Percentiles rank a stretch among this genome's conserved stretches.
phyloP scores from a whole-genome alignment of 2,329 filamentous ascomycete species.

The Scytalidium sp. region DNA sequence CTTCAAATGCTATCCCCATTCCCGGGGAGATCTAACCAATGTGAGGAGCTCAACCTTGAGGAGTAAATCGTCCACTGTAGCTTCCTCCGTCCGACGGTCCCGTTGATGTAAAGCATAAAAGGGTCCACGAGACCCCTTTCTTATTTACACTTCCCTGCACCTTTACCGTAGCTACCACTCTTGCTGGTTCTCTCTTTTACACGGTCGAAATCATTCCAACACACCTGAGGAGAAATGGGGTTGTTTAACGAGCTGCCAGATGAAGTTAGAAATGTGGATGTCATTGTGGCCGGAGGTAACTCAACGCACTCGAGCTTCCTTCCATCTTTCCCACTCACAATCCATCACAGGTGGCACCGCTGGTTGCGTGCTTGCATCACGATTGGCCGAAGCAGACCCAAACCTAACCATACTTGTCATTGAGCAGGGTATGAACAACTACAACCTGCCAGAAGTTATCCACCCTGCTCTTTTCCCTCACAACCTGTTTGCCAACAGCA shows the following conservation, averaged over 20 bases:
- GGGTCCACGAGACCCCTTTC: too few species aligned
- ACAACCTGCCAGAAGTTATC: constrained; percentile 38
- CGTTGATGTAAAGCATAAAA: too few species aligned
- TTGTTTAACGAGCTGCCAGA: constrained; percentile 2
- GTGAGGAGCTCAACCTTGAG: too few species aligned
- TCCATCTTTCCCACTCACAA: neutral
- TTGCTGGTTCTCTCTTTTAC: too few species aligned
- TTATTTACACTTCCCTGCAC: too few species aligned
- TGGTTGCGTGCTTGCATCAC: constrained; percentile 37
- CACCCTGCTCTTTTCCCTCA: constrained; percentile 42
- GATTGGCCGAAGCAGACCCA: constrained; percentile 40
- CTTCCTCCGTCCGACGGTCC: too few species aligned
- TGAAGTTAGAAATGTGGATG: constrained; percentile 3
- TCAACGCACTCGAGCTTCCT: neutral
- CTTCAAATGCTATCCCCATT: too few species aligned
- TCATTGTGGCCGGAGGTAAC: constrained; percentile 5
- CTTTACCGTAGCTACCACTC: too few species aligned
- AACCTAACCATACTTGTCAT: constrained; percentile 42
- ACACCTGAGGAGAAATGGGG: too few species aligned
- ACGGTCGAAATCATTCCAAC: constrained; percentile 82
- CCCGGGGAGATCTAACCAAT: too few species aligned
- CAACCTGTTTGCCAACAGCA: constrained; percentile 39
- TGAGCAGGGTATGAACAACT: constrained; percentile 44
- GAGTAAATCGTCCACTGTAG: too few species aligned
- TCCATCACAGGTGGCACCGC: constrained; percentile 32